Evolutionary conservation across 352 stramenopile genomes (phyloP), one percentile per base, ranked within the genome.

Genomic region (Globisporangium cederbergense): DNA sequence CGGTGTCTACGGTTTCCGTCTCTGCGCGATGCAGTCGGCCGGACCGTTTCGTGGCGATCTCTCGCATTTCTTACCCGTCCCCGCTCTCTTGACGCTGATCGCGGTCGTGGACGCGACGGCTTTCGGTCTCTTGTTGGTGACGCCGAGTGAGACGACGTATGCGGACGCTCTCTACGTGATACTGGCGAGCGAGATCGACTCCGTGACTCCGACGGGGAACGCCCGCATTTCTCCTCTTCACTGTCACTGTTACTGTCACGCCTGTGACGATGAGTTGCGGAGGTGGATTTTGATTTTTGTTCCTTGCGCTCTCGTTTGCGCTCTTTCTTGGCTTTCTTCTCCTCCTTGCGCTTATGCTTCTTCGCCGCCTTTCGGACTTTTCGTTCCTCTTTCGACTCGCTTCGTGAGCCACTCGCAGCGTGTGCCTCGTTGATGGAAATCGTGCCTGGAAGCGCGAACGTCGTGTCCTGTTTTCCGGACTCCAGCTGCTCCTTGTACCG

Each of bases 291-390:
- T 2, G 34, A 42, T 36, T 28, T 28, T 28, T 64, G 42, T 28
- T 88, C 74, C 51, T 89, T 90, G 60, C 83, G 83, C 53, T 88
- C 74, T 55, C 86, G 85, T 58, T 89, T 93, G 43, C 79, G 76
- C 1, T 79, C 54, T 58, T 91, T 91, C 64, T 85, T 90, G 30
- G 56, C 72, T 10, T 79, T 77, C 47, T 90, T 93, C 57, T 89
- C 72, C 16, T 75, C 67, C 50, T 90, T 90, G 25, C 77, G 74
- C 14, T 68, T 65, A 45, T 78, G 76, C 30, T 89, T 91, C 40
- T 69, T 69, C 25, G 61, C 59, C 16, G 79, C 83, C 47, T 88
- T 88, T 55, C 88, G 81, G 13, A 61, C 56, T 36, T 86, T 75
- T 14, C 67, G 72, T 42, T 82, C 75, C 14, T 61, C 47, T 53